A percentile compares a stretch with the other conserved stretches of the same genome.
Evolutionary conservation across 2,329 filamentous ascomycete genomes (phyloP).

Genomic region (Aspergillus carbonarius): DNA sequence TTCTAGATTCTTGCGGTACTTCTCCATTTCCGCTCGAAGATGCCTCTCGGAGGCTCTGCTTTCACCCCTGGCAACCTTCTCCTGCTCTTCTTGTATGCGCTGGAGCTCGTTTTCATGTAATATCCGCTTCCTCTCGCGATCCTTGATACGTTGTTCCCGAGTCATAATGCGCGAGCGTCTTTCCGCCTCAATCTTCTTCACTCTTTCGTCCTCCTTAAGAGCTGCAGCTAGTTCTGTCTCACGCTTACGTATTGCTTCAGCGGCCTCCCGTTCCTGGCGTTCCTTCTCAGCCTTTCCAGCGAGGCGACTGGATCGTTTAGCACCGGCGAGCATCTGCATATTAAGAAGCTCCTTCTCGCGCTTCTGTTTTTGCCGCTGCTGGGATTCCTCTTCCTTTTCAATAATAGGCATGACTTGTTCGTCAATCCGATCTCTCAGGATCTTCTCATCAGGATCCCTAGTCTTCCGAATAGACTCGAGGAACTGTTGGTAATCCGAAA

Average conservation of each 20-base stretch:
- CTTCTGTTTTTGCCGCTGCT: conserved; percentile 70
- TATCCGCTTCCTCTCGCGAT: conserved; percentile 80
- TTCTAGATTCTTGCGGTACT: conserved; percentile 71
- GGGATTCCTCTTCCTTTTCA: conserved; percentile 68
- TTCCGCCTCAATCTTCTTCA: conserved; percentile 68
- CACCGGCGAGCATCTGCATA: conserved; percentile 83
- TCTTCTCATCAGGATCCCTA: conserved; percentile 81
- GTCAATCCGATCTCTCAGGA: conserved; percentile 68
- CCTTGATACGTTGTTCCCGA: conserved; percentile 78
- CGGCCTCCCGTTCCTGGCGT: conserved; percentile 68
- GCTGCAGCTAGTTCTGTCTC: conserved; percentile 64
- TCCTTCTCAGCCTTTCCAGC: conserved; percentile 78
- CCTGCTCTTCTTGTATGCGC: conserved; percentile 73
- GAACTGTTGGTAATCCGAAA: conserved; percentile 73
- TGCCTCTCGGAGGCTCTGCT: conserved; percentile 73
- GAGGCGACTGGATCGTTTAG: conserved; percentile 89
- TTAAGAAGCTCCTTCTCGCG: conserved; percentile 78
- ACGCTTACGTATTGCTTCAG: conserved; percentile 68
- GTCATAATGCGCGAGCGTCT: conserved; percentile 78
- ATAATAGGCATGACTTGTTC: conserved; percentile 81
- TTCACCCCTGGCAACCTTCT: conserved; percentile 55
- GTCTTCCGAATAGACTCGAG: conserved; percentile 70
- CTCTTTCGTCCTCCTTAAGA: conserved; percentile 57
- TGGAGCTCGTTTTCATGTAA: conserved; percentile 81
- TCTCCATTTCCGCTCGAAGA: conserved; percentile 78